These are phyloP conservation scores for Capronia americana DNA, from an alignment of 2,329 filamentous ascomycete species.

Conservation along the genomic window DNA sequence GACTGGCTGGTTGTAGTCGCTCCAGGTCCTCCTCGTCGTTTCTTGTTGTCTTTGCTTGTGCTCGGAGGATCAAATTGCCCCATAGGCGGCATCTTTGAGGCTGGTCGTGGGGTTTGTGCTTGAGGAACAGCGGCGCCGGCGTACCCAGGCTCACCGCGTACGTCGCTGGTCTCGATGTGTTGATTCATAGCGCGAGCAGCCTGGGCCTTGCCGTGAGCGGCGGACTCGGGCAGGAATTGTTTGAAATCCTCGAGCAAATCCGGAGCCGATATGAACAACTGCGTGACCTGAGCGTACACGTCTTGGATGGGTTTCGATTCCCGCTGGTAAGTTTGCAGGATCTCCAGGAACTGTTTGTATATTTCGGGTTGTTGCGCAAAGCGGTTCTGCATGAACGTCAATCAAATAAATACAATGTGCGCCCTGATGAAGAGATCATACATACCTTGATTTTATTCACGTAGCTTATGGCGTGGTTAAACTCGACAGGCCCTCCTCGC, in stretches of 20 bases:
- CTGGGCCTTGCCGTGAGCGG: constrained; percentile 70
- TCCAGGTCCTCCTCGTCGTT: constrained; percentile 70
- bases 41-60: constrained; percentile 88
- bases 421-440: neutral
- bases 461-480: constrained; percentile 99
- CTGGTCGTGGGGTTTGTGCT: constrained; percentile 59
- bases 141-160: constrained; percentile 61
- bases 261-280: constrained; percentile 88
- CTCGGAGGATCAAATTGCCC: constrained; percentile 90
- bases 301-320: constrained; percentile 99
- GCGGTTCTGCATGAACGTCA: constrained; percentile 70
- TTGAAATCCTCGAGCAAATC: constrained; percentile 98
- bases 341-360: constrained; percentile 98
- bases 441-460: constrained; percentile 99
- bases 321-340: constrained; percentile 95
- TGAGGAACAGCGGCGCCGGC: constrained; percentile 49
- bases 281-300: constrained; percentile 95
- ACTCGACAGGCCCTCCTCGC: constrained; percentile 93
- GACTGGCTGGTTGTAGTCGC: constrained; percentile 40
- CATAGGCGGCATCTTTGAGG: constrained; percentile 81
- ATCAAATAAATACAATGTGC: neutral
- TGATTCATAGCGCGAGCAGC: constrained; percentile 63
- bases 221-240: constrained; percentile 93
- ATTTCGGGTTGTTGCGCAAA: constrained; percentile 97
- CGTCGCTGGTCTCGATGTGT: constrained; percentile 69